A percentile compares a stretch with the other conserved stretches of the same genome.
Evolutionary conservation across 2,329 filamentous ascomycete species (phyloP).

Genomic region (Penicillium occitanis): DNA sequence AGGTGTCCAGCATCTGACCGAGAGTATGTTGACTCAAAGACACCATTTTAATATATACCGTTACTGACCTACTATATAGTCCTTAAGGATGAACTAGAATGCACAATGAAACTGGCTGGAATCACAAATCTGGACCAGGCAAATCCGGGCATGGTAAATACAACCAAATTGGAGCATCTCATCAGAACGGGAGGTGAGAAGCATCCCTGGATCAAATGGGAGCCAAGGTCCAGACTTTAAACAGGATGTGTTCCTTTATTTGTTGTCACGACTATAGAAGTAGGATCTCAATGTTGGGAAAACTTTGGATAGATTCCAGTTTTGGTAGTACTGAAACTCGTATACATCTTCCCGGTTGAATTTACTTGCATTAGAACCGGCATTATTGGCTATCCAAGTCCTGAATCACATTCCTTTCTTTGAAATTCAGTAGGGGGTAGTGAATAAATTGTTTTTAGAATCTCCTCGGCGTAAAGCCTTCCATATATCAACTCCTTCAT

Average conservation of each 20-base stretch:
- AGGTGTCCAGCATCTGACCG: slow-evolving; percentile 16
- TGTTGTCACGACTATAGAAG: not conserved
- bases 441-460: not conserved
- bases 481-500: slow-evolving; percentile 34
- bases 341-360: too few species aligned
- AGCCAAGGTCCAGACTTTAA: slow-evolving; percentile 10
- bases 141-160: slow-evolving; percentile 33
- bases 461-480: slow-evolving; percentile 21
- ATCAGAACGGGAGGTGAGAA: slow-evolving; percentile 17
- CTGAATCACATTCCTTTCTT: too few species aligned
- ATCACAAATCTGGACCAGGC: slow-evolving; percentile 30
- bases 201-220: slow-evolving; percentile 19
- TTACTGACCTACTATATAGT: slow-evolving; percentile 23
- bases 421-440: not conserved
- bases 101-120: slow-evolving; percentile 36
- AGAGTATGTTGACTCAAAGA: slow-evolving; percentile 5
- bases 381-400: too few species aligned
- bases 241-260: not conserved
- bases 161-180: slow-evolving; percentile 29
- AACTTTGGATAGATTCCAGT: not conserved
- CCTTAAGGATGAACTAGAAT: slow-evolving; percentile 34
- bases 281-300: not conserved
- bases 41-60: not conserved
- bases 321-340: not conserved
- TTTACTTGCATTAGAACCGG: too few species aligned